Evolutionary conservation across 176 grass and related monocot genomes (phyloP).

Genomic region (Eragrostis nindensis): DNA sequence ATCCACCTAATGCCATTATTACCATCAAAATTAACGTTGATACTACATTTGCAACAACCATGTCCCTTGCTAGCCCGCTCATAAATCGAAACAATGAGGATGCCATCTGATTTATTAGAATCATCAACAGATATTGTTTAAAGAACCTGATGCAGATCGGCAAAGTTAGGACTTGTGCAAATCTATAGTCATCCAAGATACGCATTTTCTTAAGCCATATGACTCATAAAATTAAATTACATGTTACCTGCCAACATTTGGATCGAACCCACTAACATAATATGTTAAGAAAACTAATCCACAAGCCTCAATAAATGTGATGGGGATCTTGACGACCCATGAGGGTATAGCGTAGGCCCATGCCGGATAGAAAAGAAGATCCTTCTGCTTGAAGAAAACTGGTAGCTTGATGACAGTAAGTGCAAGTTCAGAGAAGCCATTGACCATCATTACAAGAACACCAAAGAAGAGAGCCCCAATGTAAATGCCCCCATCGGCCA

Average conservation of each 20-base stretch:
- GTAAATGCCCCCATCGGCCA: slow-evolving; percentile 54
- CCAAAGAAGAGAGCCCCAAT: slow-evolving; percentile 79
- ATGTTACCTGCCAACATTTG: slow-evolving; percentile 75
- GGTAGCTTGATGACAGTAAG: slow-evolving; percentile 76
- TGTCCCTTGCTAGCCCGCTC: slow-evolving; percentile 58
- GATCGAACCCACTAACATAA: slow-evolving; percentile 87
- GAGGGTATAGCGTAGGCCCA: slow-evolving; percentile 85
- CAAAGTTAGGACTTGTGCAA: slow-evolving; percentile 26
- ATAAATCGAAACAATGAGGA: slow-evolving; percentile 68
- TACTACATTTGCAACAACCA: slow-evolving; percentile 81
- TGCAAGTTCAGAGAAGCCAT: slow-evolving; percentile 73
- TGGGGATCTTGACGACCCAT: slow-evolving; percentile 86
- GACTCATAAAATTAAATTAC: not conserved
- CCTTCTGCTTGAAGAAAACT: slow-evolving; percentile 93
- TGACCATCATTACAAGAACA: slow-evolving; percentile 79
- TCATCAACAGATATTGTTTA: slow-evolving; percentile 75
- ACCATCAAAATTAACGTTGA: slow-evolving; percentile 68
- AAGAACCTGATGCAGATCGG: slow-evolving; percentile 50
- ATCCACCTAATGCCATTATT: slow-evolving; percentile 74
- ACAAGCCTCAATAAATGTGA: slow-evolving; percentile 73
- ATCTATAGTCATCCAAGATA: not conserved
- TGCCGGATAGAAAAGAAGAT: slow-evolving; percentile 89
- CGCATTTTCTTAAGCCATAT: not conserved
- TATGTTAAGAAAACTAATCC: slow-evolving; percentile 83
- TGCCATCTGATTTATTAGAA: slow-evolving; percentile 77